These are phyloP conservation scores for Vitis riparia DNA, from an alignment of 164 flowering plant genomes.

Conservation along the genomic window DNA sequence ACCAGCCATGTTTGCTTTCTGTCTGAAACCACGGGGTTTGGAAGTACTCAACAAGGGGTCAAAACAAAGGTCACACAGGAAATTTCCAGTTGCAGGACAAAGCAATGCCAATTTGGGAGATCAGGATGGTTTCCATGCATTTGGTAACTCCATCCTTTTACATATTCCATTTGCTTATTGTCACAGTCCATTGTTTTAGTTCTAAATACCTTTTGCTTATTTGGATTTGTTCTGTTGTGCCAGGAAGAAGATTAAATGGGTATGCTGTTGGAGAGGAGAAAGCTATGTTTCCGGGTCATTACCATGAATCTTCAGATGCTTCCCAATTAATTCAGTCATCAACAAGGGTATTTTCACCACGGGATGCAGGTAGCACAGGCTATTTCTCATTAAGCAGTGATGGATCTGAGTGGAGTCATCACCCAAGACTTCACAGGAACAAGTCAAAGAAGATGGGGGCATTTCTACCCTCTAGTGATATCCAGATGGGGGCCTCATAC, in stretches of 20 bases:
- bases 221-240: conserved; percentile 6
- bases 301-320: conserved; percentile 52
- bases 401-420: conserved; percentile 49
- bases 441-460: conserved; percentile 56
- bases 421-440: conserved; percentile 38
- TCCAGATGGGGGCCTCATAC: conserved; percentile 24
- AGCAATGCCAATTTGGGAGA: conserved; percentile 45
- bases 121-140: conserved; percentile 48
- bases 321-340: conserved; percentile 50
- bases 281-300: conserved; percentile 26
- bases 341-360: conserved; percentile 52
- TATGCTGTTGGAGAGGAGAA: conserved; percentile 57
- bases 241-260: conserved; percentile 76
- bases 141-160: conserved; percentile 36
- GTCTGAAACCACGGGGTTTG: conserved; percentile 94
- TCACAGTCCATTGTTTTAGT: neutral
- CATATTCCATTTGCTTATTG: neutral
- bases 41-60: conserved; percentile 81
- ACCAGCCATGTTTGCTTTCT: conserved; percentile 96
- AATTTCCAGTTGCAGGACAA: conserved; percentile 48
- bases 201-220: neutral
- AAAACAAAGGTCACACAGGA: conserved; percentile 84
- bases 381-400: conserved; percentile 44
- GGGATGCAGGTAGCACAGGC: conserved; percentile 40
- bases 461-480: conserved; percentile 26